These are phyloP conservation scores for Beauveria medogensis DNA, from an alignment of 2,329 filamentous ascomycete genomes.

Conservation along the genomic window DNA sequence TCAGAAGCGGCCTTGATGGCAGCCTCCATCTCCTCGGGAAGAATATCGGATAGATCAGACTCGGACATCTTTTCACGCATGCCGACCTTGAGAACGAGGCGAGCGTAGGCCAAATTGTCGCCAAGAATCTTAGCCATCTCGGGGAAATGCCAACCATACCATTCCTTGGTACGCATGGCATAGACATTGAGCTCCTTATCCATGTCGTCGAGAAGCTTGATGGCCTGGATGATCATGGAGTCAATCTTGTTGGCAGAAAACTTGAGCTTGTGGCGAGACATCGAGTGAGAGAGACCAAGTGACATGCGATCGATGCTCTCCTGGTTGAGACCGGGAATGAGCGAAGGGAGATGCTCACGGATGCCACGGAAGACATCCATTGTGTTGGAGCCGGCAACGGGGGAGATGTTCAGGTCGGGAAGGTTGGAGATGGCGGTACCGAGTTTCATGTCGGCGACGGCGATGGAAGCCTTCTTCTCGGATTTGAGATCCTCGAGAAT, in stretches of 20 bases:
- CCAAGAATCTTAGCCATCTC: conserved; percentile 96
- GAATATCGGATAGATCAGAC: conserved; percentile 76
- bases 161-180: conserved; percentile 98
- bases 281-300: conserved; percentile 90
- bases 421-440: conserved; percentile 88
- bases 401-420: conserved; percentile 75
- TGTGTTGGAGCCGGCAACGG: conserved; percentile 54
- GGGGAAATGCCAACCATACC: conserved; percentile 99
- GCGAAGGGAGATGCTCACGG: conserved; percentile 78
- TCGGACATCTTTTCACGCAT: conserved; percentile 73
- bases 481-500: conserved; percentile 88
- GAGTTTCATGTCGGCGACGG: conserved; percentile 88
- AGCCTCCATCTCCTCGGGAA: conserved; percentile 89
- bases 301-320: conserved; percentile 90
- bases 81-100: conserved; percentile 80
- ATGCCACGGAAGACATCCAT: conserved; percentile 91
- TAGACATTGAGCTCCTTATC: conserved; percentile 99
- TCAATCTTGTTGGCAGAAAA: conserved; percentile 98
- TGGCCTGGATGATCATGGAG: conserved; percentile 98
- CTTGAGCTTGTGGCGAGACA: conserved; percentile 96
- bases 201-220: conserved; percentile 86
- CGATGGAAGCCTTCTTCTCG: conserved; percentile 93
- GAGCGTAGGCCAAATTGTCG: conserved; percentile 91
- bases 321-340: conserved; percentile 80
- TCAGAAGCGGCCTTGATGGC: conserved; percentile 92